These are phyloP conservation scores for Sordariomycetes sp. DNA, from an alignment of 2,329 filamentous ascomycete genomes.

Conservation along the genomic window DNA sequence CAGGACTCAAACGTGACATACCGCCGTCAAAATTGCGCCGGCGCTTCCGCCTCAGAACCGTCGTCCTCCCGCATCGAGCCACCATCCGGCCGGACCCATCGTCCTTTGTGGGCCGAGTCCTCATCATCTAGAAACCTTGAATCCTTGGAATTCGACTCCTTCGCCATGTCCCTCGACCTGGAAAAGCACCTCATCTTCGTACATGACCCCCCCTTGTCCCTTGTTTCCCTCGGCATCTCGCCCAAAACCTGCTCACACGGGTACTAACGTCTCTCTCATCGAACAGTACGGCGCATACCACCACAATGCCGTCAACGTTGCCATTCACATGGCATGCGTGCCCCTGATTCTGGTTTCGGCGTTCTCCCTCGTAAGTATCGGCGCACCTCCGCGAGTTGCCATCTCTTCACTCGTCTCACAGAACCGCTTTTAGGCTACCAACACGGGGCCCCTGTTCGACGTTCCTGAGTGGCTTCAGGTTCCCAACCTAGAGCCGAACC, in stretches of 20 bases:
- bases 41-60: not conserved
- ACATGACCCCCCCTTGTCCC: slow-evolving; percentile 14
- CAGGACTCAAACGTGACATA: not conserved
- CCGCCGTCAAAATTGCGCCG: not conserved
- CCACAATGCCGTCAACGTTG: slow-evolving; percentile 64
- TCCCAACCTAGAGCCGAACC: slow-evolving; percentile 56
- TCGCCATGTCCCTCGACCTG: slow-evolving; percentile 58
- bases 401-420: slow-evolving; percentile 1
- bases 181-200: slow-evolving; percentile 78
- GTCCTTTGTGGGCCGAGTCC: not conserved
- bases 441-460: slow-evolving; percentile 51
- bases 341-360: slow-evolving; percentile 60
- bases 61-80: not conserved
- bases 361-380: slow-evolving; percentile 5
- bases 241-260: slow-evolving; percentile 1
- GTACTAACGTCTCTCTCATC: slow-evolving; percentile 1
- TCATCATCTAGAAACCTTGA: not conserved
- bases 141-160: not conserved
- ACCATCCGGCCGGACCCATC: not conserved
- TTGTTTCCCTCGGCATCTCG: not conserved
- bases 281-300: slow-evolving; percentile 75
- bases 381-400: slow-evolving; percentile 8
- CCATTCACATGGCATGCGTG: slow-evolving; percentile 72
- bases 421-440: slow-evolving; percentile 37
- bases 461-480: slow-evolving; percentile 57